Conservation (phyloP, 1,284 basidiomycete species). For the Austropuccinia psidii region DNA sequence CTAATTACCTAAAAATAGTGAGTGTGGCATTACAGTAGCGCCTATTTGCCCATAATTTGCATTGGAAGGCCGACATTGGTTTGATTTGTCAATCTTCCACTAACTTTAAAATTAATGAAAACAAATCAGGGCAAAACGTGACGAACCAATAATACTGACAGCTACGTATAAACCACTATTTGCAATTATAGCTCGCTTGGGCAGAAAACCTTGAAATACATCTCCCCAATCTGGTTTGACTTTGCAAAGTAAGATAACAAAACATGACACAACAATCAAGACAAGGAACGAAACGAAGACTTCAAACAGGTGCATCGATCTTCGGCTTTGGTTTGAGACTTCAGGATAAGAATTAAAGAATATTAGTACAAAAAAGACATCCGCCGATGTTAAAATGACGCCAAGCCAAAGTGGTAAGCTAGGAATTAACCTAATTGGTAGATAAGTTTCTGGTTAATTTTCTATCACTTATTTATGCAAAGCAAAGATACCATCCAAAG, state of each 20-base stretch:
- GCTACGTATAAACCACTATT: conserved; percentile 68
- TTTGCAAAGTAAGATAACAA: conserved; percentile 68
- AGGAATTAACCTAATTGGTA: conserved; percentile 58
- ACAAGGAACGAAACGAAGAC: conserved; percentile 61
- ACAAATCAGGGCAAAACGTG: conserved; percentile 3
- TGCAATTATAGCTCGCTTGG: conserved; percentile 58
- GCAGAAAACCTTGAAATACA: conserved; percentile 75
- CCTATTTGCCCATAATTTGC: conserved; percentile 54
- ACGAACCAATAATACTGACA: conserved; percentile 53
- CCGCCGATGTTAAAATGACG: conserved; percentile 71
- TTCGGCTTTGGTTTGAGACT: conserved; percentile 40
- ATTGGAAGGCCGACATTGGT: conserved; percentile 51
- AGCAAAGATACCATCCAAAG: not conserved
- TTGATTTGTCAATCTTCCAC: not conserved
- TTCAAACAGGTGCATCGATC: conserved; percentile 56
- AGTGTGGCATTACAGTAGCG: conserved; percentile 79
- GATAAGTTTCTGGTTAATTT: no score
- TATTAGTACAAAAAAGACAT: conserved; percentile 65
- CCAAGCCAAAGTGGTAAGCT: conserved; percentile 67
- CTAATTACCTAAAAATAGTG: conserved; percentile 60
- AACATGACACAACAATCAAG: conserved; percentile 68
- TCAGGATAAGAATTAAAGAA: conserved; percentile 47
- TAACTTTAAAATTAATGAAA: not conserved
- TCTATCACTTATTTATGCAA: not conserved
- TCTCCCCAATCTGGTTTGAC: conserved; percentile 68